phyloP scores from a whole-genome alignment of 164 flowering plant genomes.

The Saururus chinensis region DNA sequence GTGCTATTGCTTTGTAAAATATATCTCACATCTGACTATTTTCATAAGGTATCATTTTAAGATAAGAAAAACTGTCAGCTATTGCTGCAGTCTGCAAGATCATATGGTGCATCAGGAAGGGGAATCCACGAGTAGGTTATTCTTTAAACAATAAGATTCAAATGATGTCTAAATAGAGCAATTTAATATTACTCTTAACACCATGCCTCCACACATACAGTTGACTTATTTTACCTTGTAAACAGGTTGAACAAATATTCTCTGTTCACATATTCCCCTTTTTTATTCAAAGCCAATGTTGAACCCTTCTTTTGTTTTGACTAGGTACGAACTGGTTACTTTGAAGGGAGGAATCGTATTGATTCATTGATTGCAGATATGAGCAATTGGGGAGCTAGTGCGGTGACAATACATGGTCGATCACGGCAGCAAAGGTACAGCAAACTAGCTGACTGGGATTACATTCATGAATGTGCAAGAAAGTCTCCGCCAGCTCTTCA shows the following conservation, averaged over 20 bases:
- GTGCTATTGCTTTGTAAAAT: no score
- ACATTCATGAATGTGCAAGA: constrained; percentile 64
- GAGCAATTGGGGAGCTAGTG: constrained; percentile 81
- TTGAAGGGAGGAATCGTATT: constrained; percentile 84
- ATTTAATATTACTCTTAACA: no score
- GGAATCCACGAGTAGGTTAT: not conserved
- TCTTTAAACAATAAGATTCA: no score
- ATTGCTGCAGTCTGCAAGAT: no score
- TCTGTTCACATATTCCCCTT: not conserved
- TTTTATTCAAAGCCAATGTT: not conserved
- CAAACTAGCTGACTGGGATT: constrained; percentile 96
- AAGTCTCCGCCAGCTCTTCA: constrained; percentile 55
- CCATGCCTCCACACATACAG: not conserved
- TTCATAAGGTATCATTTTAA: no score
- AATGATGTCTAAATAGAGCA: no score
- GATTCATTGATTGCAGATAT: constrained; percentile 78
- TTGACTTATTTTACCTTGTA: not conserved
- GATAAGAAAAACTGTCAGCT: not conserved
- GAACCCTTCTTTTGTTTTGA: not conserved
- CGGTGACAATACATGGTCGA: constrained; percentile 88
- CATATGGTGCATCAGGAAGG: not conserved
- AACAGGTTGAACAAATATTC: not conserved
- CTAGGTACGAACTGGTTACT: constrained; percentile 87
- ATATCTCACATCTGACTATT: no score
- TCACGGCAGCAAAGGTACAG: constrained; percentile 95